phyloP scores from a whole-genome alignment of 129 eudicot genomes.

The Pittosporum tobira region DNA sequence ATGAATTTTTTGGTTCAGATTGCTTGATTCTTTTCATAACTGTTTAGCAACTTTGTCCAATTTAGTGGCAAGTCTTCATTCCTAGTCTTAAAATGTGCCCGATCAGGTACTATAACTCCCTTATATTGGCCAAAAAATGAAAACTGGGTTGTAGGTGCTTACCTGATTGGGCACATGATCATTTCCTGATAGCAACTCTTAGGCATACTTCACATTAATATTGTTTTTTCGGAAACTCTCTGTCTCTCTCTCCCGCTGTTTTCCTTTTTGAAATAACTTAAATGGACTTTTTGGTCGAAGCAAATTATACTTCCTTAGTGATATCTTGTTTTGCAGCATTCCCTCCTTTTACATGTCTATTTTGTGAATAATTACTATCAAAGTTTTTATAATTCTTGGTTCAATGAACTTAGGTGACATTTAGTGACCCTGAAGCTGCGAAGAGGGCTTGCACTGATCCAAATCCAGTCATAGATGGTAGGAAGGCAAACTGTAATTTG shows the following conservation, averaged over 20 bases:
- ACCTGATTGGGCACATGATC: neutral
- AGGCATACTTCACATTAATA: too few species aligned
- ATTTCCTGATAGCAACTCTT: neutral
- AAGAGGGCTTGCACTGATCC: slow-evolving; percentile 52
- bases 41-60: too few species aligned
- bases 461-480: slow-evolving; percentile 52
- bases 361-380: slow-evolving; percentile 6
- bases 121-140: too few species aligned
- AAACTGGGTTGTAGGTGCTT: neutral
- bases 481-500: slow-evolving; percentile 53
- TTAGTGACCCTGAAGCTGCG: slow-evolving; percentile 54
- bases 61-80: neutral
- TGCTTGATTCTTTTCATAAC: too few species aligned
- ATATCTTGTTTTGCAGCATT: slow-evolving; percentile 1
- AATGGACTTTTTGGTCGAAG: neutral
- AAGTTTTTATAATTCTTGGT: neutral
- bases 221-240: too few species aligned
- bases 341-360: neutral
- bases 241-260: too few species aligned
- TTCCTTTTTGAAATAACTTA: too few species aligned
- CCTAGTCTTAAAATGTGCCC: too few species aligned
- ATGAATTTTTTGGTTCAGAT: too few species aligned
- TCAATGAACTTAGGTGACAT: slow-evolving; percentile 40
- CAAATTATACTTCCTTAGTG: neutral
- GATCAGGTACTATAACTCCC: neutral